These are phyloP conservation scores for Teratosphaeria nubilosa DNA, from an alignment of 2,329 filamentous ascomycete species.

Conservation along the genomic window DNA sequence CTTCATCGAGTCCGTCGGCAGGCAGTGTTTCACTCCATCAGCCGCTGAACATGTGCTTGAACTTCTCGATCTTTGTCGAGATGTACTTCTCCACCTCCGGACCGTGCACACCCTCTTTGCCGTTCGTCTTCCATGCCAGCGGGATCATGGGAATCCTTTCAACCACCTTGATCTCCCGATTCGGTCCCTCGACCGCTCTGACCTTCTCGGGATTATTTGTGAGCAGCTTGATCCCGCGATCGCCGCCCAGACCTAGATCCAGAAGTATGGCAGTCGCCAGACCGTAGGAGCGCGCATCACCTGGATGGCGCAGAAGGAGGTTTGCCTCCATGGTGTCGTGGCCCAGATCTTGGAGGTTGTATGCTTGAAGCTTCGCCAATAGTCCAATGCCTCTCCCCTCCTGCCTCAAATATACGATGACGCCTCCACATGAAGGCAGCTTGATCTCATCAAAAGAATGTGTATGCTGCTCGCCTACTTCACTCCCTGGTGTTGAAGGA, in stretches of 20 bases:
- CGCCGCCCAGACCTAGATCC: constrained; percentile 63
- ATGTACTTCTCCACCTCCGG: constrained; percentile 89
- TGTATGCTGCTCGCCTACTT: constrained; percentile 7
- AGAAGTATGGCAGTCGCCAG: constrained; percentile 90
- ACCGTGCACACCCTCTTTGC: constrained; percentile 69
- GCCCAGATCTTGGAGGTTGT: constrained; percentile 92
- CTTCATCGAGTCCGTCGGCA: no score
- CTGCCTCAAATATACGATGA: constrained; percentile 91
- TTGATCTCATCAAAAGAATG: neutral
- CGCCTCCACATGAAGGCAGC: constrained; percentile 55
- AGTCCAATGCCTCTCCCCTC: constrained; percentile 93
- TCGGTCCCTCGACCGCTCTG: constrained; percentile 82
- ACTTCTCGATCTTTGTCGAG: constrained; percentile 65
- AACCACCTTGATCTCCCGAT: constrained; percentile 73
- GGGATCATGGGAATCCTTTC: constrained; percentile 95
- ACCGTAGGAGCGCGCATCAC: constrained; percentile 89
- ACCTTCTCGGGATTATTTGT: constrained; percentile 99
- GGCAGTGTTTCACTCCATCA: constrained; percentile 1
- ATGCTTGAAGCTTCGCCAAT: constrained; percentile 92
- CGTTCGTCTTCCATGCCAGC: constrained; percentile 74
- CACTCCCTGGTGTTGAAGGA: constrained; percentile 17
- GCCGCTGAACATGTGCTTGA: constrained; percentile 39
- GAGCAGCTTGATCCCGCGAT: constrained; percentile 67
- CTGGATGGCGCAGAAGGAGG: constrained; percentile 77
- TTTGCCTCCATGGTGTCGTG: constrained; percentile 98